Evolutionary conservation across 2,329 filamentous ascomycete species (phyloP), one percentile per base, ranked within the genome.

Genomic region (Pseudogymnoascus sp.): DNA sequence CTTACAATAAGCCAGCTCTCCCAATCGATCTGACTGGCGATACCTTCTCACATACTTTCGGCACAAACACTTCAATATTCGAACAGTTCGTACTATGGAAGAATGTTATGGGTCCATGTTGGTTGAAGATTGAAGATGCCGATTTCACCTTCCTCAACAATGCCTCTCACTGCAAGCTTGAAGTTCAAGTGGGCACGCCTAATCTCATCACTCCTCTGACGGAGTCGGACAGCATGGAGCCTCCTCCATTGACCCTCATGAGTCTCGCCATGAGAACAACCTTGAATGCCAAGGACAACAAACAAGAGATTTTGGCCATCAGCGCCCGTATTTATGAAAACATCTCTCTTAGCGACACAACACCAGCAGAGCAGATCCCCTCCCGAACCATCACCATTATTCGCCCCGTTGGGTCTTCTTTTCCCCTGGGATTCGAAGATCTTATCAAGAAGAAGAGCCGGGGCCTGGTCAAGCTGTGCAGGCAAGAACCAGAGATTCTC

Each of bases 51-150:
- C 90, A 91, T 67, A 88, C 96, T 23, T 99, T 99, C 68, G 94
- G 95, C 28, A 89, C 89, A 62, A 96, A 94, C 74, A 99, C 94
- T 0, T 86, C 91, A 1, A 81, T 99, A 0, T 99, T 99, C 69
- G 94, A 99, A 75, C 94, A 99, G 69, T 99, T 99, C 72, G 94
- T 99, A 19, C 82, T 99, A 4, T 97, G 92, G 90, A 97, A 97
- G 78, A 96, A 96, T 72, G 90, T 99, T 69, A 99, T 97, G 93
- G 94, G 94, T 1, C 94, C 94, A 30, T 97, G 94, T 74, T 99
- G 94, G 94, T 83, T 99, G 52, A 92, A 88, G 72, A 94, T 99
- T 62, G 84, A 92, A 67, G 88, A 89, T 67, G 90, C 90, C 30
- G 87, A 97, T 73, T 97, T 96, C 72, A 82, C 83, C 16, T 81